Evolutionary conservation across 225 moss, liverwort and hornwort species (phyloP).

Genomic region (Pseudisothecium myosuroides): DNA sequence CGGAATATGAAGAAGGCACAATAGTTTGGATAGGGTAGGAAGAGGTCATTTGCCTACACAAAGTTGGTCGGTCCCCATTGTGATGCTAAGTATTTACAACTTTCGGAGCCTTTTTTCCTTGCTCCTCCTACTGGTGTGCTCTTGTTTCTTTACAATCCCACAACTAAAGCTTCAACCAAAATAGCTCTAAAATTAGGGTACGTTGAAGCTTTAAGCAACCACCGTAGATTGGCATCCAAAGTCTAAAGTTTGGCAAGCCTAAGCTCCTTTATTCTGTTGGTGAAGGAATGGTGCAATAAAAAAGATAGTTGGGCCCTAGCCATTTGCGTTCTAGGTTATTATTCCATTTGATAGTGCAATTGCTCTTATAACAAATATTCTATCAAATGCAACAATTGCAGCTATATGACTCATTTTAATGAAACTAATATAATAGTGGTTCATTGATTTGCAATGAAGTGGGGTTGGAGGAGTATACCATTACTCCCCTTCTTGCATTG

Average conservation of each 20-base stretch:
- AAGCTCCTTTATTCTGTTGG: accelerated
- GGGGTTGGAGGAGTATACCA: not conserved
- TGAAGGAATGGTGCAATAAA: accelerated
- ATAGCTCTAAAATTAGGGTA: accelerated
- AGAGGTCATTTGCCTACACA: too few relatives aligned
- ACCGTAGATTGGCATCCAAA: accelerated
- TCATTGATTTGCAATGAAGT: not conserved
- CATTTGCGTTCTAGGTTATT: accelerated
- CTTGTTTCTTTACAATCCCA: accelerated
- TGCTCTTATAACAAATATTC: not conserved
- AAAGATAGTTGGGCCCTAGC: accelerated
- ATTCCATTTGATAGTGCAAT: accelerated
- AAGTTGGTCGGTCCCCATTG: accelerated
- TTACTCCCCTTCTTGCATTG: not conserved
- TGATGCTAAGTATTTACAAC: not conserved
- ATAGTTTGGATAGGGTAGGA: too few relatives aligned
- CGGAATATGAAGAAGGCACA: too few relatives aligned
- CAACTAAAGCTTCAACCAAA: too few relatives aligned
- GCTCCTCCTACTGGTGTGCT: accelerated
- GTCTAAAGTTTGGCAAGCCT: not conserved
- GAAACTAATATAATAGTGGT: not conserved
- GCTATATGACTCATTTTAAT: not conserved
- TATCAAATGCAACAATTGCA: not conserved
- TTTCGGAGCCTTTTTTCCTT: too few relatives aligned
- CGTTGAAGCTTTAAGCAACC: accelerated